Evolutionary conservation across 2,329 filamentous ascomycete genomes (phyloP).

Genomic region (Trichoderma sp.): DNA sequence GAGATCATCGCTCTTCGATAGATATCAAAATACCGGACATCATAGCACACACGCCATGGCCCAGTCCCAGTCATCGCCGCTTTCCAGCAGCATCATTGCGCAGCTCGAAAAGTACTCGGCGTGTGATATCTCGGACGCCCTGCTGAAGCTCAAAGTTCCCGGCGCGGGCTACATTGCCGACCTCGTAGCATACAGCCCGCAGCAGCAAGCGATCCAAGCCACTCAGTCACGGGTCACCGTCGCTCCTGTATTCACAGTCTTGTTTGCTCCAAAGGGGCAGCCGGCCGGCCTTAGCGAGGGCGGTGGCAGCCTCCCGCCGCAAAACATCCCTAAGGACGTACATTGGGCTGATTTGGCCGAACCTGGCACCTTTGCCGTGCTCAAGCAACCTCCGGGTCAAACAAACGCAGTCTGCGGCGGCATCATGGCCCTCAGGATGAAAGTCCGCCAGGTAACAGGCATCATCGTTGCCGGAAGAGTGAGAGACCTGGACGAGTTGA

Average conservation of each 20-base stretch:
- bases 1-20: neutral
- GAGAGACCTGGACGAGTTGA: conserved; percentile 62
- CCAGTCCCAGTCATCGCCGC: neutral
- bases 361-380: conserved; percentile 59
- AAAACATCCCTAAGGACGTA: conserved; percentile 55
- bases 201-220: conserved; percentile 25
- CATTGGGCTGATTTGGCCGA: conserved; percentile 68
- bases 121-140: conserved; percentile 67
- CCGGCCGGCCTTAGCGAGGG: neutral
- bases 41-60: neutral
- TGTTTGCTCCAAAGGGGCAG: conserved; percentile 58
- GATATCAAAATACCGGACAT: neutral
- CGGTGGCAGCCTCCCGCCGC: conserved; percentile 13
- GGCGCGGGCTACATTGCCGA: conserved; percentile 66
- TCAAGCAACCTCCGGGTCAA: conserved; percentile 63
- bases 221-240: conserved; percentile 36
- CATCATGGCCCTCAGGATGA: conserved; percentile 71
- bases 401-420: conserved; percentile 72
- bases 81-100: conserved; percentile 25
- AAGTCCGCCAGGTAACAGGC: conserved; percentile 55
- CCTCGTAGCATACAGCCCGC: conserved; percentile 36
- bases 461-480: conserved; percentile 67
- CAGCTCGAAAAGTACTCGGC: conserved; percentile 41
- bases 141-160: conserved; percentile 65
- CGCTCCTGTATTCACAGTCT: conserved; percentile 58